Evolutionary conservation across 1,284 basidiomycete species (phyloP).

Genomic region (Ustilago xerochloae): DNA sequence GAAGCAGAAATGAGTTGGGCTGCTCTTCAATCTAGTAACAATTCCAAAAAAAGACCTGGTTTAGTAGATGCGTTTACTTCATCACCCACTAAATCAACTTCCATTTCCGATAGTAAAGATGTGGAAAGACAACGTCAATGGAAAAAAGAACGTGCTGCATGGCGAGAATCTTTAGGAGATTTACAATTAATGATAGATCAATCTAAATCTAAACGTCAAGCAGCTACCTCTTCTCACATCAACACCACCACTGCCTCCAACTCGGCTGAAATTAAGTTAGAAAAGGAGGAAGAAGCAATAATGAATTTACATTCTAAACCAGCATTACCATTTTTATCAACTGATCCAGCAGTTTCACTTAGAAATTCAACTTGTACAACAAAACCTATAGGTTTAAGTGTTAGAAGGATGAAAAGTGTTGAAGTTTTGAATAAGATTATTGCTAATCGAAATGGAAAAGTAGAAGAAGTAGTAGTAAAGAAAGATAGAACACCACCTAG

Average conservation of each 20-base stretch:
- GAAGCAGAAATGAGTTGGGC: conserved; percentile 31
- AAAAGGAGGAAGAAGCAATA: conserved; percentile 24
- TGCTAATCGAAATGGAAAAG: too few species aligned
- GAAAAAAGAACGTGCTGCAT: conserved; percentile 39
- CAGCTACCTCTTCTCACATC: conserved; percentile 6
- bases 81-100: conserved; percentile 30
- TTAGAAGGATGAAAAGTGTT: conserved; percentile 49
- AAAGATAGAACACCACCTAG: conserved; percentile 37
- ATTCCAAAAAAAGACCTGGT: conserved; percentile 25
- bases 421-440: conserved; percentile 48
- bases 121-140: conserved; percentile 24
- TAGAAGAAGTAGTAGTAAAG: too few species aligned
- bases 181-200: conserved; percentile 45
- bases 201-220: conserved; percentile 22
- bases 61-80: conserved; percentile 44
- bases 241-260: not conserved
- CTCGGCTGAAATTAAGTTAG: not conserved
- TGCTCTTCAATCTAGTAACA: conserved; percentile 26
- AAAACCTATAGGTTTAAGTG: conserved; percentile 30
- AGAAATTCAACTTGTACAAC: conserved; percentile 47
- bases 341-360: conserved; percentile 41
- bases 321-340: conserved; percentile 39
- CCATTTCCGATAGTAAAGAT: not conserved
- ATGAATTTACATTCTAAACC: conserved; percentile 32
- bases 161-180: conserved; percentile 41